Evolutionary conservation across 2,329 filamentous ascomycete species (phyloP), one percentile per base, ranked within the genome.

Genomic region (Triangularia verruculosa): DNA sequence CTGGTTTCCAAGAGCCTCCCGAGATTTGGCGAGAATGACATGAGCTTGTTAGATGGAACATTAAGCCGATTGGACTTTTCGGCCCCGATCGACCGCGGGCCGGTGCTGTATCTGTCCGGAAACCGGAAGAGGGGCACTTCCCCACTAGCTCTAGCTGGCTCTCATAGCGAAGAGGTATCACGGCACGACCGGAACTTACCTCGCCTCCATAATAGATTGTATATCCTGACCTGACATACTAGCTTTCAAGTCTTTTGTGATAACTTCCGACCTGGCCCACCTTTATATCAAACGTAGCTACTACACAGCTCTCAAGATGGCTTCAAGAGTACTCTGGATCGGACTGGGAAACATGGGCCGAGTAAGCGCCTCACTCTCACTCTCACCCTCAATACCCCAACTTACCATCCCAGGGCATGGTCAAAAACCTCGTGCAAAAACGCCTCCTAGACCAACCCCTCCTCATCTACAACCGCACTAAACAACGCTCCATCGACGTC

Each of bases 291-390:
- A 47, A 47, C 7, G 8, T 20, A 47, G n/a, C 39, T 47, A 20
- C n/a, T 20, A n/a, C n/a, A 32, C 30, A 24, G 4, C 56, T 17
- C 30, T 25, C 66, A 75, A 65, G 6, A 86, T 87, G 85, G 78
- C 83, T 52, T 80, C 82, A 63, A 86, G 84, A 76, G 72, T 95
- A 59, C 82, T 92, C 70, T 96, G 88, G 86, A 86, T 96, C 61
- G 92, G 93, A 63, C 83, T 96, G 58, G 92, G 92, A 59, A 96
- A 96, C 75, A 96, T 96, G 87, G 93, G 91, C 69, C 84, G 88
- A 73, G 90, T 90, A 79, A 79, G 85, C 77, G 8, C n/a, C n/a
- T n/a, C n/a, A n/a, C 24, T 32, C 9, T 4, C 17, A 15, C 47
- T 2, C 11, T 20, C n/a, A 2, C 22, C 3, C 1, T 13, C 11